Percentiles rank a stretch among this genome's conserved stretches.
Evolutionary conservation across 257 asterid species (phyloP).

Genomic region (Salvia miltiorrhiza): DNA sequence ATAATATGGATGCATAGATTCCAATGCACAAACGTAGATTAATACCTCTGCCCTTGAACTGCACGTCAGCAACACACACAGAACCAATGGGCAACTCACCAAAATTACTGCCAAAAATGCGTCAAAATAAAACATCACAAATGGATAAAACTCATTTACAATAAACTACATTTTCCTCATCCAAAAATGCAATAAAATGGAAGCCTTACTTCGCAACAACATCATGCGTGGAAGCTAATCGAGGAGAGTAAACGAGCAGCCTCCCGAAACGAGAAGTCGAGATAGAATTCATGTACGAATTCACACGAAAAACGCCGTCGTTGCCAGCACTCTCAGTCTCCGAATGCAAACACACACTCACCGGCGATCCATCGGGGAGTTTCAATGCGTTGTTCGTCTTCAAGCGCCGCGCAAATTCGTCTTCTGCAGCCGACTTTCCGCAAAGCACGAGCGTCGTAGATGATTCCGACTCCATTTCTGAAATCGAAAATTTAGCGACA

Average conservation of each 20-base stretch:
- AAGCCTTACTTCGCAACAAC: conserved; percentile 61
- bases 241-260: conserved; percentile 69
- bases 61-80: conserved; percentile 87
- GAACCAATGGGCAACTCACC: conserved; percentile 73
- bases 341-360: conserved; percentile 40
- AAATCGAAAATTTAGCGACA: not conserved
- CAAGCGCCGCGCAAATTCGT: conserved; percentile 51
- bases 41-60: conserved; percentile 90
- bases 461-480: conserved; percentile 64
- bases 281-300: conserved; percentile 51
- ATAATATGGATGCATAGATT: not conserved
- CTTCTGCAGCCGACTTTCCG: conserved; percentile 64
- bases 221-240: conserved; percentile 76
- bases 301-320: conserved; percentile 39
- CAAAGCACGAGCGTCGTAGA: conserved; percentile 41
- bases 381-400: conserved; percentile 44
- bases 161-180: not conserved
- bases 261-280: conserved; percentile 58
- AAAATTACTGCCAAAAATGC: conserved; percentile 56
- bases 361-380: conserved; percentile 46
- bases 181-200: not conserved
- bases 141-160: not conserved
- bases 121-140: conserved; percentile 1
- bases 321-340: conserved; percentile 30
- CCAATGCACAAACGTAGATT: not conserved